phyloP scores from a whole-genome alignment of 768 basidiomycete genomes.

The Phylloporus sp. region DNA sequence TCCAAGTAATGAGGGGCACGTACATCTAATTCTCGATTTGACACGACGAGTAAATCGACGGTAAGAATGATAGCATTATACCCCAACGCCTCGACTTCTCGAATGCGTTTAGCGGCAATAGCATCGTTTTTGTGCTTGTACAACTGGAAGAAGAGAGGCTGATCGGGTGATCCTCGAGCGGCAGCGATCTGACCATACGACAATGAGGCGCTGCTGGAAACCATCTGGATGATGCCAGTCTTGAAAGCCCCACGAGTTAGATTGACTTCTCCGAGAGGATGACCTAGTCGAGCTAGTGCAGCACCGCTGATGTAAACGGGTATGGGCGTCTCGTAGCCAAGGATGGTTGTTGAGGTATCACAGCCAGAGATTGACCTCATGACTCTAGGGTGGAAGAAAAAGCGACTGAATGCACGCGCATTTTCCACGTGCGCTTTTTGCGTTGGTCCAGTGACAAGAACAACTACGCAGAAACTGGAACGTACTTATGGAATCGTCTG shows the following conservation, averaged over 20 bases:
- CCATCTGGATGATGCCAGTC: conserved; percentile 78
- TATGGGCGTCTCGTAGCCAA: conserved; percentile 64
- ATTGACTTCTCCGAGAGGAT: conserved; percentile 85
- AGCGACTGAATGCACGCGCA: conserved; percentile 68
- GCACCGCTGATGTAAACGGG: conserved; percentile 84
- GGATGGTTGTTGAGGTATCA: conserved; percentile 67
- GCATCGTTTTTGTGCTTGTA: conserved; percentile 75
- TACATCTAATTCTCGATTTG: conserved; percentile 75
- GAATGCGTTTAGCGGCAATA: conserved; percentile 63
- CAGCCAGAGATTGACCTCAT: conserved; percentile 61
- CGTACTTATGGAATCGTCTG: conserved; percentile 81
- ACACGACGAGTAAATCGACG: conserved; percentile 80
- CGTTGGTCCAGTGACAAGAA: conserved; percentile 11
- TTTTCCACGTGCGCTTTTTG: conserved; percentile 60
- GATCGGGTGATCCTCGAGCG: conserved; percentile 48
- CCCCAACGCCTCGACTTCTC: conserved; percentile 64
- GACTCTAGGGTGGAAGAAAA: conserved; percentile 85
- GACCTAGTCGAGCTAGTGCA: conserved; percentile 80
- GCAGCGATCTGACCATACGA: conserved; percentile 59
- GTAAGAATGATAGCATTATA: conserved; percentile 90
- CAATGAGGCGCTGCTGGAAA: conserved; percentile 71
- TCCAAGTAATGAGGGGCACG: conserved; percentile 54
- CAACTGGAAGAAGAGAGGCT: conserved; percentile 75
- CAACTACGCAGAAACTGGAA: conserved; percentile 10
- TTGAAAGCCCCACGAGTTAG: conserved; percentile 65